Evolutionary conservation across 257 asterid species (phyloP), one percentile per base, ranked within the genome.

Genomic region (Lycium barbarum): DNA sequence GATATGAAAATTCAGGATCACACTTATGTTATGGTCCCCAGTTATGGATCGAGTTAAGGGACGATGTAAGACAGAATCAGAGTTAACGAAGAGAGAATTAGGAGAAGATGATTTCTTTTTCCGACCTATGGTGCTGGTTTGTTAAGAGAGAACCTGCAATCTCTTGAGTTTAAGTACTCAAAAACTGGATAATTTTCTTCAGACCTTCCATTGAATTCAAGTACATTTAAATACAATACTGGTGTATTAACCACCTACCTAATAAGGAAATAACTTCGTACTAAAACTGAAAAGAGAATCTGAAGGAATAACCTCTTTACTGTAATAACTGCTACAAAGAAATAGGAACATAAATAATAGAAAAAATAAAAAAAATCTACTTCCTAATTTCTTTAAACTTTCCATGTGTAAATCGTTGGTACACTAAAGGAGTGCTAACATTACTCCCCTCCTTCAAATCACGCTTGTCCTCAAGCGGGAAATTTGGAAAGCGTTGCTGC

Each of bases 401-500:
- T 66, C 73, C 15, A 63, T 63, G 70, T 20, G 72, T 65, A 65
- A 65, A 66, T 45, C 73, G 40, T 66, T 66, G 73, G 47, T 66
- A 66, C 17, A 8, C 73, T 33, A 66, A 66, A n/a, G 47, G 10
- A 10, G 11, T 33, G 73, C 73, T 66, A 66, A 35, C 47, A 66
- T 66, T 66, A 66, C 20, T 35, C n/a, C n/a, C 7, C 1, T 66
- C 47, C n/a, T 66, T 35, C n/a, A 66, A 66, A 66, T 66, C 73
- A 66, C 9, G 11, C n/a, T 66, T 66, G 45, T 33, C 73, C 73
- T 66, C 73, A 12, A 66, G 73, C 8, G n/a, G 45, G 73, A 66
- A 12, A 45, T 66, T n/a, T 13, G 47, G 47, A 66, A 66, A 66
- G 47, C 33, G 33, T 1, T 26, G 33, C 15, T 66, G 45, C 73